Percentiles rank a stretch among this genome's conserved stretches.
Evolutionary conservation across 371 early-diverging fungal species (phyloP).

Genomic region (Globomyces sp.): DNA sequence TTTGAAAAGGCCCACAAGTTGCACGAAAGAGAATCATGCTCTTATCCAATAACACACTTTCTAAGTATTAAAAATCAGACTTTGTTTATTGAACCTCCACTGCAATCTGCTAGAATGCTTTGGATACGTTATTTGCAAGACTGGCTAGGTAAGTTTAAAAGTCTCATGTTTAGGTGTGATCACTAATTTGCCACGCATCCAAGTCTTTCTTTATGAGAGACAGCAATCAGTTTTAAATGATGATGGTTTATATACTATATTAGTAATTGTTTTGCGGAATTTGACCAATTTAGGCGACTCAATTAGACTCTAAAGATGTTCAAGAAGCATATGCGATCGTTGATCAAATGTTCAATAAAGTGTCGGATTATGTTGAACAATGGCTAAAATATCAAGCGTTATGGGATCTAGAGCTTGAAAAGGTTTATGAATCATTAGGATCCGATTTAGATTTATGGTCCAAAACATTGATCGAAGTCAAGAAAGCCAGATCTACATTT

Average conservation of each 20-base stretch:
- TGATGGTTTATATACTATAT: neutral
- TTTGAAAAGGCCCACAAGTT: neutral
- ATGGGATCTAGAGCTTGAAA: conserved; percentile 92
- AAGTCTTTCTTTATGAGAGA: neutral
- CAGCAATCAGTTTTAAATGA: neutral
- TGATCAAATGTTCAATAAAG: conserved; percentile 75
- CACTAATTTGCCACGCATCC: conserved; percentile 23
- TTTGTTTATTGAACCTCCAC: conserved; percentile 94
- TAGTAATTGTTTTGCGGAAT: no score
- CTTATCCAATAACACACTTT: conserved; percentile 53
- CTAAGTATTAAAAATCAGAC: conserved; percentile 89
- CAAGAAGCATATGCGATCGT: conserved; percentile 79
- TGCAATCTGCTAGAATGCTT: conserved; percentile 86
- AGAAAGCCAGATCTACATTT: conserved; percentile 90
- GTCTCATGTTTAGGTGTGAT: conserved; percentile 32
- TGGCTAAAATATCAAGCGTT: conserved; percentile 98
- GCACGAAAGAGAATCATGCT: neutral
- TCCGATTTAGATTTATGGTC: conserved; percentile 93
- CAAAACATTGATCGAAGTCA: conserved; percentile 89
- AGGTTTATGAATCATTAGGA: conserved; percentile 81
- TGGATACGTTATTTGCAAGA: conserved; percentile 91
- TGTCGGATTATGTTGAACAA: conserved; percentile 81
- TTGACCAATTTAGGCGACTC: neutral
- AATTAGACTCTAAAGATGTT: conserved; percentile 6
- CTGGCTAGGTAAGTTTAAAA: conserved; percentile 42